phyloP scores from a whole-genome alignment of 2,329 filamentous ascomycete genomes.

The Curvularia verruculosa region DNA sequence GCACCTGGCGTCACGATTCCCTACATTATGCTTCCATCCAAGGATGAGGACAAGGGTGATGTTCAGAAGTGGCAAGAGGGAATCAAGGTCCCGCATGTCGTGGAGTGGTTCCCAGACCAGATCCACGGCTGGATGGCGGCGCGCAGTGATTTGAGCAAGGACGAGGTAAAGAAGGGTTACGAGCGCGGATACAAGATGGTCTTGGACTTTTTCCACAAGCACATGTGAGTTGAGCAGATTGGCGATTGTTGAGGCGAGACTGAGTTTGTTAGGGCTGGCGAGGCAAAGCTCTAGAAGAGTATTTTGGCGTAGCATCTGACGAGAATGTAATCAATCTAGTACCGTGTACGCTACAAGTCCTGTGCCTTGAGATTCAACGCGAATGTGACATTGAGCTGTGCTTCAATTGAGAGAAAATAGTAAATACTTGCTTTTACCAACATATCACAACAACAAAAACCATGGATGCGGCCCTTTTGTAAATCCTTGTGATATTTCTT shows the following conservation, averaged over 20 bases:
- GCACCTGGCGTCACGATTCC: slow-evolving; percentile 63
- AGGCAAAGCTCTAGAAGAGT: slow-evolving; percentile 24
- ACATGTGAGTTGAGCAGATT: slow-evolving; percentile 52
- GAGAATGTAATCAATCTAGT: neutral
- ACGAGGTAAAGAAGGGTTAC: slow-evolving; percentile 57
- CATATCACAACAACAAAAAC: too few species aligned
- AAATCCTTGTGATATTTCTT: too few species aligned
- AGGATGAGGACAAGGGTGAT: slow-evolving; percentile 62
- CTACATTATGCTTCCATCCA: slow-evolving; percentile 62
- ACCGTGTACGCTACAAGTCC: neutral
- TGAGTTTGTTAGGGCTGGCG: slow-evolving; percentile 27
- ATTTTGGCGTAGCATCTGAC: neutral
- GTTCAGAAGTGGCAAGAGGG: slow-evolving; percentile 57
- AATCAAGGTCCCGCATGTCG: slow-evolving; percentile 54
- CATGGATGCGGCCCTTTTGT: too few species aligned
- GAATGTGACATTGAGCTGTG: neutral
- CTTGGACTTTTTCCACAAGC: slow-evolving; percentile 59
- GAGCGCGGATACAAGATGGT: slow-evolving; percentile 57
- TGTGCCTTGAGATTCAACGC: neutral
- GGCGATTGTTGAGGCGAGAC: slow-evolving; percentile 5
- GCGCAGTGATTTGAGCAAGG: slow-evolving; percentile 54
- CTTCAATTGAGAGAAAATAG: too few species aligned
- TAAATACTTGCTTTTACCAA: too few species aligned
- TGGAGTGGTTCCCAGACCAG: slow-evolving; percentile 58
- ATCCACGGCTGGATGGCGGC: slow-evolving; percentile 56